Evolutionary conservation across 2,329 filamentous ascomycete genomes (phyloP), one percentile per base, ranked within the genome.

Genomic region (Cryphonectria japonica): DNA sequence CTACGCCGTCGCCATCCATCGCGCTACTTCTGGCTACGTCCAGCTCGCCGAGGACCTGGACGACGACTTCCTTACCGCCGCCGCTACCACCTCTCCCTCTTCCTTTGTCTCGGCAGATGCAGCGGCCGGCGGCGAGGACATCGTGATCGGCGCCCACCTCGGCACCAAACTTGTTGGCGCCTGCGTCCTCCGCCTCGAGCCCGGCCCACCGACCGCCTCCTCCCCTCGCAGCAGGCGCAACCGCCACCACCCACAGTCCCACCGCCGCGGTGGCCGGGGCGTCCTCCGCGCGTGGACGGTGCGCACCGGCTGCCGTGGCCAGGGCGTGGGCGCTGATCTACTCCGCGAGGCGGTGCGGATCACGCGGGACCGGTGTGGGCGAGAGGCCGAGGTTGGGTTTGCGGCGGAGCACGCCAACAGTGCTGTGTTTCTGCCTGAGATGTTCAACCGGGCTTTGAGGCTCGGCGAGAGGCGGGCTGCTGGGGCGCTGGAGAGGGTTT

Each of bases 231-330:
- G 79, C 69, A 79, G 82, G 79, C 46, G 46, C 19, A 76, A 80
- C 78, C 77, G 77, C 82, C 82, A 78, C 75, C 61, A 52, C 59
- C 41, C n/a, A 22, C 52, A 72, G 65, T 73, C 74, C 75, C 82
- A 77, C 77, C 76, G 84, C 75, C 83, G 83, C 74, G 88, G 90
- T 50, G 91, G 91, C 67, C 87, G 87, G 73, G 92, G 91, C 11
- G 83, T 94, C 64, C 91, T 97, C 70, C 88, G 92, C 39, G 94
- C 92, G 1, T 97, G 94, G 94, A 95, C 93, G 1, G 93, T 94
- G 1, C 86, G 86, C 77, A 81, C 90, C 66, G 85, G 85, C 75
- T 94, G 93, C 79, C 87, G 94, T 37, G 85, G 88, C 43, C 88
- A 89, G 73, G 93, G 94, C 0, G 84, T 97, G 34, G 94, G 94